phyloP scores from a whole-genome alignment of 768 basidiomycete species.

The Collybiopsis confluens region DNA sequence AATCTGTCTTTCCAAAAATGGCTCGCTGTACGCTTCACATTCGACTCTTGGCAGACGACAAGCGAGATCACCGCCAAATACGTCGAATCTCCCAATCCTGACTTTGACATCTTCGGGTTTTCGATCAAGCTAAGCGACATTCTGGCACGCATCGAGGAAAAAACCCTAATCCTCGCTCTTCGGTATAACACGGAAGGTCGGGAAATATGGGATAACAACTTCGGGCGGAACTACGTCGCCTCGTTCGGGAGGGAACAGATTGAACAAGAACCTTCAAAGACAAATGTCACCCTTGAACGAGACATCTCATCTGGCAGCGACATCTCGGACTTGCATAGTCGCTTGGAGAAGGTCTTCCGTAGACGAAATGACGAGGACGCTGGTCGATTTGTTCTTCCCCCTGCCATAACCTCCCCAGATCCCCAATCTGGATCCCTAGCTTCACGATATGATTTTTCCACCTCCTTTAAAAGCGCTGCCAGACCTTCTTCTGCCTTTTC shows the following conservation, averaged over 20 bases:
- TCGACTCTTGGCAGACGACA: slow-evolving; percentile 95
- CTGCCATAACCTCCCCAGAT: slow-evolving; percentile 4
- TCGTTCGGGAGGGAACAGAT: slow-evolving; percentile 46
- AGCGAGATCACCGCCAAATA: slow-evolving; percentile 85
- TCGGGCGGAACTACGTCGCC: slow-evolving; percentile 71
- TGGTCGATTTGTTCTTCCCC: background rate
- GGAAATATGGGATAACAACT: slow-evolving; percentile 94
- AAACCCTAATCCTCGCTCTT: slow-evolving; percentile 76
- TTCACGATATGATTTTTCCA: slow-evolving; percentile 54
- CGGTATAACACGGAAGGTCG: slow-evolving; percentile 63
- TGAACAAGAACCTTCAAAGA: slow-evolving; percentile 17
- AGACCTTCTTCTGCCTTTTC: slow-evolving; percentile 8
- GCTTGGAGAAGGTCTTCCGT: slow-evolving; percentile 61
- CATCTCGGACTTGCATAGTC: slow-evolving; percentile 58
- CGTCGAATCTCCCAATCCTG: slow-evolving; percentile 39
- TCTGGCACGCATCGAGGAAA: slow-evolving; percentile 72
- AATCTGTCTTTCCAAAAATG: slow-evolving; percentile 88
- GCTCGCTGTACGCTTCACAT: slow-evolving; percentile 86
- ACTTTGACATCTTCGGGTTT: slow-evolving; percentile 76
- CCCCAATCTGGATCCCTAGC: slow-evolving; percentile 32
- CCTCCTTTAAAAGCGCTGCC: slow-evolving; percentile 41
- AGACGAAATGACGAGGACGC: slow-evolving; percentile 20
- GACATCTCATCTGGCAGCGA: slow-evolving; percentile 34
- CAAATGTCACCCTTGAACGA: slow-evolving; percentile 25
- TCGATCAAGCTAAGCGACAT: slow-evolving; percentile 74